A percentile compares a stretch with the other conserved stretches of the same genome.
These are phyloP conservation scores for Quercus gilva DNA, from an alignment of 306 rosid species.

Conservation along the genomic window DNA sequence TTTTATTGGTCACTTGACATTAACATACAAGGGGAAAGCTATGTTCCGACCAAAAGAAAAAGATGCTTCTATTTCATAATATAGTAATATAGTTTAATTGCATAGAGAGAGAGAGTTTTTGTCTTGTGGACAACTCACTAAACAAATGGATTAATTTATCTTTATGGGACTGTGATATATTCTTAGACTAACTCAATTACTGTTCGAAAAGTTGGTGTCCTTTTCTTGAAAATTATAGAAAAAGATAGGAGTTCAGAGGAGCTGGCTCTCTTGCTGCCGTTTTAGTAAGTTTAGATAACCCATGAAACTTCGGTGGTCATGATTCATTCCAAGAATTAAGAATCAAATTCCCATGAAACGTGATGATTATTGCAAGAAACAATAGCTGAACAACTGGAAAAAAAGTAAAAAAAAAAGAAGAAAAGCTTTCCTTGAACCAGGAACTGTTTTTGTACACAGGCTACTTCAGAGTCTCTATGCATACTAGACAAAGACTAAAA, in stretches of 20 bases:
- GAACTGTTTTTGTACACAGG: constrained; percentile 39
- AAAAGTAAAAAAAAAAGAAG: neutral
- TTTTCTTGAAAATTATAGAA: constrained; percentile 15
- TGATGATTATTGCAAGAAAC: constrained; percentile 21
- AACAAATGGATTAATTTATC: constrained; percentile 15
- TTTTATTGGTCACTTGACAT: neutral
- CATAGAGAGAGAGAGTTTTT: neutral
- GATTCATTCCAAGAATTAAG: constrained; percentile 34
- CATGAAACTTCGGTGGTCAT: constrained; percentile 35
- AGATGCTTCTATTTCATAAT: neutral
- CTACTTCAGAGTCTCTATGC: constrained; percentile 34
- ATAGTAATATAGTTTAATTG: neutral
- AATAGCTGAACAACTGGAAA: constrained; percentile 1
- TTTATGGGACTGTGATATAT: neutral
- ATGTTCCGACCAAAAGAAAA: neutral
- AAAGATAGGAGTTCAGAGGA: constrained; percentile 9
- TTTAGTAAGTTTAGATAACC: neutral
- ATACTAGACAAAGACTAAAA: constrained; percentile 18
- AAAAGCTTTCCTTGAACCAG: constrained; percentile 25
- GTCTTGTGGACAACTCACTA: neutral
- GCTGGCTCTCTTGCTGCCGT: constrained; percentile 23
- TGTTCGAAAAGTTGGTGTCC: constrained; percentile 30
- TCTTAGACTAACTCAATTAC: constrained; percentile 16
- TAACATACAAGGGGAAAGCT: neutral
- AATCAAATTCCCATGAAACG: constrained; percentile 36